These are phyloP conservation scores for Cinchona pubescens DNA, from an alignment of 257 asterid genomes.

Conservation along the genomic window DNA sequence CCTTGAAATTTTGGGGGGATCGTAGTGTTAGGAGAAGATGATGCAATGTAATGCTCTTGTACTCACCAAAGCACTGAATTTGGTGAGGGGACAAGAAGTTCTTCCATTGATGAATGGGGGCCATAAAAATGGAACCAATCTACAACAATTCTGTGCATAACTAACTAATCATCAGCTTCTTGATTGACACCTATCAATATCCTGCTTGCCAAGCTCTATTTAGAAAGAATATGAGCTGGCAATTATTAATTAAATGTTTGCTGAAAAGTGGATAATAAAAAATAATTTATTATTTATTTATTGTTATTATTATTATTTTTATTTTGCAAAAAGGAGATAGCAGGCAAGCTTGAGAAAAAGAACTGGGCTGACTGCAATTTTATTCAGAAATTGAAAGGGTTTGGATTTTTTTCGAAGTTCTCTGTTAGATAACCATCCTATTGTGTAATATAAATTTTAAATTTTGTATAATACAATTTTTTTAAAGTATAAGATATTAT, in stretches of 20 bases:
- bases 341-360: background rate
- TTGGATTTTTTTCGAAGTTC: too few species aligned
- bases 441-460: too few species aligned
- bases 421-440: too few species aligned
- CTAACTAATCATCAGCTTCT: constrained; percentile 6
- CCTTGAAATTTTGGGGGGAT: background rate
- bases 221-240: constrained; percentile 16
- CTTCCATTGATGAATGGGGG: constrained; percentile 1
- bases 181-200: constrained; percentile 4
- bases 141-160: background rate
- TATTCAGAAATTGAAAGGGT: too few species aligned
- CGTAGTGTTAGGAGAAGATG: background rate
- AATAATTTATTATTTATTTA: too few species aligned
- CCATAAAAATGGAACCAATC: background rate
- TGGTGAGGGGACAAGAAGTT: background rate
- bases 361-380: background rate
- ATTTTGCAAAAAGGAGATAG: background rate
- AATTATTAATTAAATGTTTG: background rate
- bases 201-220: background rate
- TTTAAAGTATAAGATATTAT: too few species aligned
- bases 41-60: background rate
- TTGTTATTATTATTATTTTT: too few species aligned
- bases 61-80: background rate
- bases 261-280: background rate
- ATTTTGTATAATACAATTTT: too few species aligned